Percentiles rank a stretch among this genome's conserved stretches.
Conservation (phyloP, 768 basidiomycete genomes). For the Leucocoprinus leucothites region DNA sequence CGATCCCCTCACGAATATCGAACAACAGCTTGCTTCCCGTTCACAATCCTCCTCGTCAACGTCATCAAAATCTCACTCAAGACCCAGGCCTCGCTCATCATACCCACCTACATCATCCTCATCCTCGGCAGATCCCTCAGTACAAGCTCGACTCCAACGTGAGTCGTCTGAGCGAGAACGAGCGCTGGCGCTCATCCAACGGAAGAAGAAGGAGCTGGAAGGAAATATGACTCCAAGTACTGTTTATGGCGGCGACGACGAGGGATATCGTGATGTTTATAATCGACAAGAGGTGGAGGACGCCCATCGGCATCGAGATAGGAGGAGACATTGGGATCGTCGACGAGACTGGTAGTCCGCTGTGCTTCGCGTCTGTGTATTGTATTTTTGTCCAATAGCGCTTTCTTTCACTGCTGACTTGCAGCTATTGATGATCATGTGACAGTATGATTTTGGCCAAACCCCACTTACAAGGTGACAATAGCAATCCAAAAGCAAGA, state of each 20-base stretch:
- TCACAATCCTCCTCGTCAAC: constrained; percentile 46
- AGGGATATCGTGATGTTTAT: constrained; percentile 66
- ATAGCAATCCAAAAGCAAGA: too few relatives aligned
- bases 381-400: too few relatives aligned
- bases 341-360: constrained; percentile 9
- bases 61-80: constrained; percentile 17
- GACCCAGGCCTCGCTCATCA: constrained; percentile 10
- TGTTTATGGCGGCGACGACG: constrained; percentile 44
- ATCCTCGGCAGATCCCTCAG: constrained; percentile 23
- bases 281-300: constrained; percentile 72
- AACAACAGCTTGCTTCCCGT: too few relatives aligned
- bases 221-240: constrained; percentile 73
- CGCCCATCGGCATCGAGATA: constrained; percentile 49
- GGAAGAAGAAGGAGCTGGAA: constrained; percentile 60
- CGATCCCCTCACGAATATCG: constrained; percentile 77
- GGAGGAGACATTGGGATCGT: constrained; percentile 4
- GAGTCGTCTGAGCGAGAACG: constrained; percentile 76
- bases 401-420: too few relatives aligned
- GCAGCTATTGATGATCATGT: too few relatives aligned
- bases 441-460: too few relatives aligned
- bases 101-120: constrained; percentile 17
- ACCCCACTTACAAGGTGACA: too few relatives aligned
- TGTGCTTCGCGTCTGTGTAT: too few relatives aligned
- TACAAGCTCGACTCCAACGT: constrained; percentile 60
- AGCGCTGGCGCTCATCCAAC: constrained; percentile 65